These are phyloP conservation scores for Tephrocybe sp. DNA, from an alignment of 768 basidiomycete genomes.

Conservation along the genomic window DNA sequence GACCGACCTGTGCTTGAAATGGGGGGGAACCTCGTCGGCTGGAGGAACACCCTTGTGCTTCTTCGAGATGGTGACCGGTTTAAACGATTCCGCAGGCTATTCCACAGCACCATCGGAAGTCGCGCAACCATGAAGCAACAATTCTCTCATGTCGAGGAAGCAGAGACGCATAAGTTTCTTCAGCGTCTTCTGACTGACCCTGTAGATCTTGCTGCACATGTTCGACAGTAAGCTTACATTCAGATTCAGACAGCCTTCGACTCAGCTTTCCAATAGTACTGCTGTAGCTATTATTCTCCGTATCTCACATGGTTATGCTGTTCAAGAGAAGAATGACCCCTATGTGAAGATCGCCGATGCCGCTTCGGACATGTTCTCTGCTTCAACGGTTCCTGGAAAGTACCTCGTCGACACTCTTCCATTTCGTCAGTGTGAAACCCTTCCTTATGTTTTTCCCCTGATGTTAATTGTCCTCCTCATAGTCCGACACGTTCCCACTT, in stretches of 20 bases:
- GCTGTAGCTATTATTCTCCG: constrained; percentile 45
- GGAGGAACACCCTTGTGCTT: neutral
- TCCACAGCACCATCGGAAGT: constrained; percentile 40
- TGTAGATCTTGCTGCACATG: constrained; percentile 27
- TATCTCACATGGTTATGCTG: constrained; percentile 53
- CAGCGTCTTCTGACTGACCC: constrained; percentile 33
- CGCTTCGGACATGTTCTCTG: constrained; percentile 48
- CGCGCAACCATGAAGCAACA: constrained; percentile 28
- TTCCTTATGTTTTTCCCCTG: neutral
- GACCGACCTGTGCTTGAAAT: constrained; percentile 22
- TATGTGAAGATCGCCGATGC: constrained; percentile 48
- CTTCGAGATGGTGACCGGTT: constrained; percentile 3
- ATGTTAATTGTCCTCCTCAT: neutral
- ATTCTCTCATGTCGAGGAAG: constrained; percentile 36
- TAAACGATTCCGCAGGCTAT: constrained; percentile 18
- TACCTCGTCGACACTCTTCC: constrained; percentile 53
- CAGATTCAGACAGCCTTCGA: neutral
- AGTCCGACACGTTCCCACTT: constrained; percentile 50
- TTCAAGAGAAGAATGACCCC: constrained; percentile 46
- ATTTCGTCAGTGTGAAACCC: constrained; percentile 30
- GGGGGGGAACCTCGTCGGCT: constrained; percentile 7
- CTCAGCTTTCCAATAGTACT: constrained; percentile 26
- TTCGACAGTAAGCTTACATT: constrained; percentile 30
- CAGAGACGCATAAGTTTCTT: constrained; percentile 37
- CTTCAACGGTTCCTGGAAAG: constrained; percentile 38